Evolutionary conservation across 176 grass and related monocot genomes (phyloP), one percentile per base, ranked within the genome.

Genomic region (Carex myosuroides): DNA sequence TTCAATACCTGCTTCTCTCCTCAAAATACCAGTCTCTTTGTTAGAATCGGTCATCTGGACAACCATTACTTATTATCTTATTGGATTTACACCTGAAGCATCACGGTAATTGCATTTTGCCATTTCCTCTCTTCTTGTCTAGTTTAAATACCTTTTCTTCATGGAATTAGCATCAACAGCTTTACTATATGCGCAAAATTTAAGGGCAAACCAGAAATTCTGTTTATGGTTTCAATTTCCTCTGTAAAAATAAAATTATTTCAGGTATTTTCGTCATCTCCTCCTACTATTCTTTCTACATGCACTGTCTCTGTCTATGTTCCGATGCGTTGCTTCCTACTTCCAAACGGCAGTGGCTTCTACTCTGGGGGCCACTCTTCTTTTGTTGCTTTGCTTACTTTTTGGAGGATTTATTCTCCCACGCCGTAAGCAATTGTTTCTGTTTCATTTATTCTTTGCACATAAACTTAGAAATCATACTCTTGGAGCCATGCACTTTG

Each of bases 321-420:
- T 90, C 48, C 90, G 89, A 29, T 91, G 83, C 84, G 44, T 89
- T 13, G 94, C 89, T 33, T 91, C 94, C 3, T 88, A 85, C 3
- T 88, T 46, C 55, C 88, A 93, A 90, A 93, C 87, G 35, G 68
- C 81, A 22, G 89, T 89, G 54, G 58, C 22, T 48, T 68, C 88
- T 77, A 55, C 84, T 55, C 13, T 93, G 8, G 29, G 70, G 74
- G 89, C 81, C 60, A 86, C 60, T 22, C 3, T 84, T 67, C 6
- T 41, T 60, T 66, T 87, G 20, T 16, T 88, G 62, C 1, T 88
- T 35, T 44, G 88, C 8, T 64, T 97, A 64, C 57, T 93, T 35
- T 91, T 93, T 41, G 91, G 94, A 2, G 94, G 94, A 58, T 93
- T 97, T 77, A 16, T 97, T 88, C 88, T 97, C 83, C 91, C 94